phyloP scores from a whole-genome alignment of 306 rosid species.

The Fagus crenata region DNA sequence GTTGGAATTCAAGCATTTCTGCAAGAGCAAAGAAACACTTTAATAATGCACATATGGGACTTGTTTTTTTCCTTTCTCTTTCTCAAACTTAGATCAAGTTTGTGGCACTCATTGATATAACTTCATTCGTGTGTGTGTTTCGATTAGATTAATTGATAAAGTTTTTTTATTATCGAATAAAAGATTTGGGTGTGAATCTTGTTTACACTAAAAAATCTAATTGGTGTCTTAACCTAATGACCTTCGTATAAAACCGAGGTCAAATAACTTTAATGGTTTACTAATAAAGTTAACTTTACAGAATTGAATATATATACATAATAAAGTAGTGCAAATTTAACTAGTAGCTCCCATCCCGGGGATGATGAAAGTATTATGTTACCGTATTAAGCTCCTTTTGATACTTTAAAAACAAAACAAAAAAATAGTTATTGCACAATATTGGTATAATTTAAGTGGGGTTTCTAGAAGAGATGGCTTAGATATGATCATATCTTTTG shows the following conservation, averaged over 20 bases:
- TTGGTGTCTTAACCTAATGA: too few relatives aligned
- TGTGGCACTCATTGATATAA: neutral
- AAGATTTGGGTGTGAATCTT: too few relatives aligned
- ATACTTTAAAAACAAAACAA: neutral
- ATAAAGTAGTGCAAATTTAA: neutral
- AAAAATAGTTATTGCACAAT: neutral
- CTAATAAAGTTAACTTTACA: neutral
- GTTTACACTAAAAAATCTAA: too few relatives aligned
- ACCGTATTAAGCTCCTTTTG: neutral
- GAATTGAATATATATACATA: neutral
- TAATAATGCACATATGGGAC: too few relatives aligned
- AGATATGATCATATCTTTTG: neutral
- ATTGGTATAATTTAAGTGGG: neutral
- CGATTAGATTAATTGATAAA: too few relatives aligned
- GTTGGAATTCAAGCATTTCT: neutral
- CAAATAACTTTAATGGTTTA: neutral
- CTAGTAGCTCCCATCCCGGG: neutral
- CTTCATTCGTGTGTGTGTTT: neutral
- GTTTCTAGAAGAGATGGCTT: neutral
- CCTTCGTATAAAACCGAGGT: too few relatives aligned
- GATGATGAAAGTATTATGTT: neutral
- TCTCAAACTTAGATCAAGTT: neutral
- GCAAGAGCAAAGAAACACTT: neutral
- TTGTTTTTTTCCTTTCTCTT: neutral
- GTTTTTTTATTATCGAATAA: too few relatives aligned